Percentiles rank a stretch among this genome's conserved stretches.
phyloP scores from a whole-genome alignment of 1,284 basidiomycete species.

The Cystobasidium pallidum region DNA sequence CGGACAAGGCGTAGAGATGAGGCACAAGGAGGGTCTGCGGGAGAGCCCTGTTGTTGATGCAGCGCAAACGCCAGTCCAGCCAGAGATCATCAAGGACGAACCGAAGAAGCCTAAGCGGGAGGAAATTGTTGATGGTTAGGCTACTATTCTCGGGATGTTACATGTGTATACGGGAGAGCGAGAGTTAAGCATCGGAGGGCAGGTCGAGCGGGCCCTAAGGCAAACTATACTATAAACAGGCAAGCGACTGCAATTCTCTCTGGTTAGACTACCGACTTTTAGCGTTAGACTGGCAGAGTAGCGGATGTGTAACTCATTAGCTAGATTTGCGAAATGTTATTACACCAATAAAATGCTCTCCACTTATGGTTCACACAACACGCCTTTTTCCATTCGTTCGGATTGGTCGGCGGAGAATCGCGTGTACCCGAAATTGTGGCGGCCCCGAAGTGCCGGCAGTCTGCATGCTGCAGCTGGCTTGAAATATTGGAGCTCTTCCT shows the following conservation, averaged over 20 bases:
- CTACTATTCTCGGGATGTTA: neutral
- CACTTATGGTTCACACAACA: too few species aligned
- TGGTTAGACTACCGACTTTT: too few species aligned
- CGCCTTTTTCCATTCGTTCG: slow-evolving; percentile 8
- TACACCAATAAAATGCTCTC: neutral
- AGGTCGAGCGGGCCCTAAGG: neutral
- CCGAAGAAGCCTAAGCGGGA: slow-evolving; percentile 41
- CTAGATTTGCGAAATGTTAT: neutral
- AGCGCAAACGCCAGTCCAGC: neutral
- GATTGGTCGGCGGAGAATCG: slow-evolving; percentile 7
- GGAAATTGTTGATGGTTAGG: slow-evolving; percentile 41
- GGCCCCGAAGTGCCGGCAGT: slow-evolving; percentile 8
- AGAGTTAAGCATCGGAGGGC: neutral
- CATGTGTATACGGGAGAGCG: neutral
- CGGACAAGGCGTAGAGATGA: slow-evolving; percentile 31
- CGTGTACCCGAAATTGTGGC: neutral
- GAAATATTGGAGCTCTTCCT: neutral
- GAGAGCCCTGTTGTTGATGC: neutral
- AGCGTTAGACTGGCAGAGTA: too few species aligned
- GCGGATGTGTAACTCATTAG: neutral
- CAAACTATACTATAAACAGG: too few species aligned
- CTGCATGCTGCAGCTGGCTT: neutral
- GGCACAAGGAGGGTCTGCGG: slow-evolving; percentile 22
- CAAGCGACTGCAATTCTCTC: too few species aligned
- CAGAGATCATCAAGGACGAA: slow-evolving; percentile 22